Evolutionary conservation across 768 basidiomycete genomes (phyloP).

Genomic region (Trichaptum fuscoviolaceum): DNA sequence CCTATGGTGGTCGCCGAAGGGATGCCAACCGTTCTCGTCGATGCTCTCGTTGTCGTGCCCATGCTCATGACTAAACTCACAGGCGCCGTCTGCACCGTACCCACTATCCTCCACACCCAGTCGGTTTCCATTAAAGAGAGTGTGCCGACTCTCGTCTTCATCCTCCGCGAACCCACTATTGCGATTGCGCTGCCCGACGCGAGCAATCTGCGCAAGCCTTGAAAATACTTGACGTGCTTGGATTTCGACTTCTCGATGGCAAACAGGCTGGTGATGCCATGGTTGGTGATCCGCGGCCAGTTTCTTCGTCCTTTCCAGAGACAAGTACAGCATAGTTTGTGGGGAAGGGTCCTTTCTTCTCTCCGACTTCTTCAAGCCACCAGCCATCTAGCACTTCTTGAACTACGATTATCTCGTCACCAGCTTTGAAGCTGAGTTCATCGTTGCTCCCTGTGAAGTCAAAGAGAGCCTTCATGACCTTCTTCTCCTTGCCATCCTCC

Average conservation of each 20-base stretch:
- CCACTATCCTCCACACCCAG: background rate
- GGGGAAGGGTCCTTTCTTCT: slow-evolving; percentile 77
- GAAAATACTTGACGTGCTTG: slow-evolving; percentile 3
- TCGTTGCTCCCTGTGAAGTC: slow-evolving; percentile 73
- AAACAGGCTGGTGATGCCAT: slow-evolving; percentile 17
- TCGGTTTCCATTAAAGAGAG: background rate
- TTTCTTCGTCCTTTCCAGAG: slow-evolving; percentile 28
- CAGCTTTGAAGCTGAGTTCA: slow-evolving; percentile 70
- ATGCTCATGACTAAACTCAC: slow-evolving; percentile 4
- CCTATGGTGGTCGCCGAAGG: slow-evolving; percentile 41
- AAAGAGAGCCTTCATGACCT: slow-evolving; percentile 61
- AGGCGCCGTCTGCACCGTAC: background rate
- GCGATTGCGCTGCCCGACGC: background rate
- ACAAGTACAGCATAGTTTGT: slow-evolving; percentile 48
- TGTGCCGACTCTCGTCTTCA: background rate
- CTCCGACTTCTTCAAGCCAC: slow-evolving; percentile 81
- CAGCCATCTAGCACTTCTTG: slow-evolving; percentile 84
- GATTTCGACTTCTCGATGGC: slow-evolving; percentile 13
- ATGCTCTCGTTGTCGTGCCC: slow-evolving; percentile 20
- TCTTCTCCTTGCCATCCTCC: slow-evolving; percentile 15
- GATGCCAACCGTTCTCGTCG: slow-evolving; percentile 40
- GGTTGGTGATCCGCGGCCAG: slow-evolving; percentile 25
- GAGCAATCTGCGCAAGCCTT: background rate
- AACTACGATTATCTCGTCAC: slow-evolving; percentile 70
- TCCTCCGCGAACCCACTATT: background rate